Evolutionary conservation across 805 yeast species (phyloP).

Genomic region (Tetrapisispora fleetii): DNA sequence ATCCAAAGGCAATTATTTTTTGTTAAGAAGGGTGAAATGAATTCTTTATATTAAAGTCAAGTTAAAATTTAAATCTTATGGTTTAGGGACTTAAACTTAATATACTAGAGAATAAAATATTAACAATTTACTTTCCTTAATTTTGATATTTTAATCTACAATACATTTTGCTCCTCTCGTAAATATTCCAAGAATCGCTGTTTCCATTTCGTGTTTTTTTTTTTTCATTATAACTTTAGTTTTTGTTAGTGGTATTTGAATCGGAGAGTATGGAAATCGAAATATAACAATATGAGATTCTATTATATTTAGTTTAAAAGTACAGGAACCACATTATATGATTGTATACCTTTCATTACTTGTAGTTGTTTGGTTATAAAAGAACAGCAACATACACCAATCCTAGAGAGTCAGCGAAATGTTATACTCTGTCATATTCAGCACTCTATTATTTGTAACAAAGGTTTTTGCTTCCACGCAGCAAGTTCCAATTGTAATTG

Average conservation of each 20-base stretch:
- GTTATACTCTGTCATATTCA: not conserved
- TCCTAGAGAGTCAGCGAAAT: not conserved
- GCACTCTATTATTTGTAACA: constrained; percentile 4
- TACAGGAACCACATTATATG: too few relatives aligned
- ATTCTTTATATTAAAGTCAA: constrained; percentile 22
- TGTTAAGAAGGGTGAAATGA: constrained; percentile 53
- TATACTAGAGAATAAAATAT: too few relatives aligned
- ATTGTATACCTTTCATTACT: not conserved
- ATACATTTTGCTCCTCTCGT: not conserved
- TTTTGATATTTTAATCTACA: not conserved
- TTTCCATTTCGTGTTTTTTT: not conserved
- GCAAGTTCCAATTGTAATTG: constrained; percentile 30
- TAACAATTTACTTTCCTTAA: not conserved
- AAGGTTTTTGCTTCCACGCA: constrained; percentile 16
- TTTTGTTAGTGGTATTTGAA: not conserved
- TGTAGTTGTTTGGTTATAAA: too few relatives aligned
- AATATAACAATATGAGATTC: not conserved
- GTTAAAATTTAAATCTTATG: not conserved
- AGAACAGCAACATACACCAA: not conserved
- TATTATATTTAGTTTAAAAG: not conserved
- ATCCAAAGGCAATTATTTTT: constrained; percentile 48
- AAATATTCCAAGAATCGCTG: not conserved
- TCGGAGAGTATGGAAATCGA: not conserved
- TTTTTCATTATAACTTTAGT: not conserved
- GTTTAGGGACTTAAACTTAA: too few relatives aligned